Conservation (phyloP, 768 basidiomycete genomes). For the Gloeopeniophorella convolvens region DNA sequence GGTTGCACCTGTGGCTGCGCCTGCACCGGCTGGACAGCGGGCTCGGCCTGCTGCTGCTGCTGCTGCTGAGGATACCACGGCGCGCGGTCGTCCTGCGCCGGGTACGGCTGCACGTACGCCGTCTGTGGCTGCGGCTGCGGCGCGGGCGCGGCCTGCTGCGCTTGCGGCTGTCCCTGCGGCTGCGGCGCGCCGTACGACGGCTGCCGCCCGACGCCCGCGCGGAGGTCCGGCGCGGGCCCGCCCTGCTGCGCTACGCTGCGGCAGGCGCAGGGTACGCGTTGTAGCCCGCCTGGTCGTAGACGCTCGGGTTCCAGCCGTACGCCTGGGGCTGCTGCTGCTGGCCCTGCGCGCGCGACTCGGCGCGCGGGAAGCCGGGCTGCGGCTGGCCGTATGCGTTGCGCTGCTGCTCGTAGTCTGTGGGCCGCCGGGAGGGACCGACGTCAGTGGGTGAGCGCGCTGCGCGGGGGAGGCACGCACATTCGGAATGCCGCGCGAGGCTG, state of each 20-base stretch:
- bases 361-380: constrained; percentile 25
- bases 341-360: constrained; percentile 28
- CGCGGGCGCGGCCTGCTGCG: constrained; percentile 22
- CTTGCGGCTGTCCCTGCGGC: constrained; percentile 26
- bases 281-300: constrained; percentile 42
- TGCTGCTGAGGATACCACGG: constrained; percentile 19
- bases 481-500: constrained; percentile 67
- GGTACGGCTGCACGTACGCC: constrained; percentile 22
- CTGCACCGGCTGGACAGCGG: not conserved
- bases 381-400: constrained; percentile 25
- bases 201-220: not conserved
- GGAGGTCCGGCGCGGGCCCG: constrained; percentile 14
- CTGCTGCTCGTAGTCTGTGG: constrained; percentile 53
- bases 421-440: not conserved
- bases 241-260: constrained; percentile 27
- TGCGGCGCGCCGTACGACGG: constrained; percentile 5
- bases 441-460: constrained; percentile 13
- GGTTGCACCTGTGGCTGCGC: constrained; percentile 21
- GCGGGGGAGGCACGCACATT: constrained; percentile 36
- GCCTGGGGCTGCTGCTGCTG: constrained; percentile 30
- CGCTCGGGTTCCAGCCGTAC: constrained; percentile 47
- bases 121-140: constrained; percentile 26
- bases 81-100: constrained; percentile 18
- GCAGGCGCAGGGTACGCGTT: constrained; percentile 32
- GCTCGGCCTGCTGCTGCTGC: constrained; percentile 14